phyloP scores from a whole-genome alignment of 345 rosid species.

The Eucalyptus melliodora region DNA sequence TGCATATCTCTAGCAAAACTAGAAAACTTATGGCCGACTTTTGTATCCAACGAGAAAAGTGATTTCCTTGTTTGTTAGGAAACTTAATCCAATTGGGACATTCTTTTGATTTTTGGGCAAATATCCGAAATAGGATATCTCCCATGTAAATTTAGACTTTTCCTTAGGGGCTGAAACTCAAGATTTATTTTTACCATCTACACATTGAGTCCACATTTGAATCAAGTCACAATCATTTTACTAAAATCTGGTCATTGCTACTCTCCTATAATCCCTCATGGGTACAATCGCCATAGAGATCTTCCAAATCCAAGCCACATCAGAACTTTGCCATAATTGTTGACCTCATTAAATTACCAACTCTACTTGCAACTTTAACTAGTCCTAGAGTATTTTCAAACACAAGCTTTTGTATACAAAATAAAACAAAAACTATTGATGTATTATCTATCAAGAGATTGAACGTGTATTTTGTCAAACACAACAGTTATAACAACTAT shows the following conservation, averaged over 20 bases:
- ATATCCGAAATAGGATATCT: background rate
- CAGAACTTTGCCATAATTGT: fast-evolving
- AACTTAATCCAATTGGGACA: no score
- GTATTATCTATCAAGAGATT: background rate
- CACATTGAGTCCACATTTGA: background rate
- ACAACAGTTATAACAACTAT: background rate
- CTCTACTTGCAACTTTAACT: background rate
- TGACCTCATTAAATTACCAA: background rate
- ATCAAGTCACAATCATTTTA: background rate
- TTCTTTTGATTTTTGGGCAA: no score
- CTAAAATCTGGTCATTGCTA: background rate
- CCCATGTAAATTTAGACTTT: no score
- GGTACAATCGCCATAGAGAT: fast-evolving
- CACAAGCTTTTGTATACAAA: background rate
- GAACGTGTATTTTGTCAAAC: fast-evolving
- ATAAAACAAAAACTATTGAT: background rate
- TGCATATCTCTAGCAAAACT: no score
- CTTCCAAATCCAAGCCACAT: background rate
- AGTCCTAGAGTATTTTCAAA: background rate
- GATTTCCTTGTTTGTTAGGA: no score
- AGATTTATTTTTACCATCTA: no score
- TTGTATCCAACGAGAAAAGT: no score
- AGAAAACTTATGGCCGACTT: no score
- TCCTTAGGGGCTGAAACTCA: fast-evolving
- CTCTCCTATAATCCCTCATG: background rate